Conservation (phyloP, 2,329 filamentous ascomycete genomes). For the Plectosphaerella sp. region DNA sequence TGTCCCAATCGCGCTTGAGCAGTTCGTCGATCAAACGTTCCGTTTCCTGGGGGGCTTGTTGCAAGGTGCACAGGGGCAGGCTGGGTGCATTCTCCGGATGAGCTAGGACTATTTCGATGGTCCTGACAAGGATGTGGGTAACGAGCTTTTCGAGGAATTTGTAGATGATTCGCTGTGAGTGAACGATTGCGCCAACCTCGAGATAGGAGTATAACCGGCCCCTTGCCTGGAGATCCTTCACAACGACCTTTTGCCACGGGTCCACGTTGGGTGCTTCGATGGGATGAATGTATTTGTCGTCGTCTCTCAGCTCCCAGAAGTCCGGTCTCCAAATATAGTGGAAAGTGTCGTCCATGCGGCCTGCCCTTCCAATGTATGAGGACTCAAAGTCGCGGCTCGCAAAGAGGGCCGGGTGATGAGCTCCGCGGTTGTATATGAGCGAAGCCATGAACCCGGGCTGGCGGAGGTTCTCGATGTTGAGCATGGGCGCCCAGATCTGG, state of each 20-base stretch:
- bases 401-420: not conserved
- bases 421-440: not conserved
- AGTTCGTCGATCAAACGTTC: too few species aligned
- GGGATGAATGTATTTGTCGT: too few species aligned
- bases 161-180: not conserved
- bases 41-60: too few species aligned
- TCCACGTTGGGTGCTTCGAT: too few species aligned
- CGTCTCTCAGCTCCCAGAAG: too few species aligned
- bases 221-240: not conserved
- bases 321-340: too few species aligned
- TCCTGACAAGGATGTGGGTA: too few species aligned
- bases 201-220: not conserved
- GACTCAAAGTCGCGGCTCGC: not conserved
- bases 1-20: too few species aligned
- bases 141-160: not conserved
- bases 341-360: not conserved
- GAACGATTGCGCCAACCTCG: not conserved
- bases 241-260: not conserved
- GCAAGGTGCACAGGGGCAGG: too few species aligned
- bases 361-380: not conserved
- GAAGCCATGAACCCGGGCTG: not conserved
- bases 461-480: not conserved
- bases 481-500: not conserved
- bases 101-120: too few species aligned
- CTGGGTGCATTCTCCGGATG: too few species aligned